Percentiles rank a stretch among this genome's conserved stretches.
Evolutionary conservation across 257 asterid species (phyloP).

Genomic region (Capsicum baccatum): DNA sequence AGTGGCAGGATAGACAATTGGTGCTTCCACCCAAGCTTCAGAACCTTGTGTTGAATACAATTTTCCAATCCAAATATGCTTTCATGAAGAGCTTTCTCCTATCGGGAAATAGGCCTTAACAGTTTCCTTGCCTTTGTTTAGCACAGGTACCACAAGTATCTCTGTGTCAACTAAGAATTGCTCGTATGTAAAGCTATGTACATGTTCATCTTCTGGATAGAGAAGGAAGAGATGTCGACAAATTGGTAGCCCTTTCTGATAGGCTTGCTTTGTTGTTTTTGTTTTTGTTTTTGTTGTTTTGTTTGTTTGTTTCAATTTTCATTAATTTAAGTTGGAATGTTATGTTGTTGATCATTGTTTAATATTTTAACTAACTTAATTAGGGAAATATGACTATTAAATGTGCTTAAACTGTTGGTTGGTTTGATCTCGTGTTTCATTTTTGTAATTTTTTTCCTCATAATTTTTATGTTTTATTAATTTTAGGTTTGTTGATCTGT

Average conservation of each 20-base stretch:
- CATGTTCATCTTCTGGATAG: conserved; percentile 78
- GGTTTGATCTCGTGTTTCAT: too few species aligned
- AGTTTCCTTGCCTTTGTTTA: conserved; percentile 69
- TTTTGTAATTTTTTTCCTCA: too few species aligned
- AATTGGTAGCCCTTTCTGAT: conserved; percentile 80
- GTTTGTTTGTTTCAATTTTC: too few species aligned
- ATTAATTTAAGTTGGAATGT: too few species aligned
- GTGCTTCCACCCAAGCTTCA: conserved; percentile 69
- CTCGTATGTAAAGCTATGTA: conserved; percentile 66
- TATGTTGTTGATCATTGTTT: too few species aligned
- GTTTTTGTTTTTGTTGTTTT: too few species aligned
- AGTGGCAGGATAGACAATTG: conserved; percentile 84
- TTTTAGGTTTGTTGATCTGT: too few species aligned
- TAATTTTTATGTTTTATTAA: too few species aligned
- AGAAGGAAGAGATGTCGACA: conserved; percentile 94
- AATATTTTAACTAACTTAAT: too few species aligned
- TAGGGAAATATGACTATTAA: too few species aligned
- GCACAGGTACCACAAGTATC: conserved; percentile 89
- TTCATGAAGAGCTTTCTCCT: conserved; percentile 71
- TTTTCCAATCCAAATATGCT: conserved; percentile 86
- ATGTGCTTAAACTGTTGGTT: too few species aligned
- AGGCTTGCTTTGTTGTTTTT: conserved; percentile 62
- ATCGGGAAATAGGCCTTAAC: conserved; percentile 79
- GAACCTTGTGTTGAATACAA: conserved; percentile 55
- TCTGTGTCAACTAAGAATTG: conserved; percentile 89